Evolutionary conservation across 2,329 filamentous ascomycete genomes (phyloP).

Genomic region (Fusarium protoensiforme): DNA sequence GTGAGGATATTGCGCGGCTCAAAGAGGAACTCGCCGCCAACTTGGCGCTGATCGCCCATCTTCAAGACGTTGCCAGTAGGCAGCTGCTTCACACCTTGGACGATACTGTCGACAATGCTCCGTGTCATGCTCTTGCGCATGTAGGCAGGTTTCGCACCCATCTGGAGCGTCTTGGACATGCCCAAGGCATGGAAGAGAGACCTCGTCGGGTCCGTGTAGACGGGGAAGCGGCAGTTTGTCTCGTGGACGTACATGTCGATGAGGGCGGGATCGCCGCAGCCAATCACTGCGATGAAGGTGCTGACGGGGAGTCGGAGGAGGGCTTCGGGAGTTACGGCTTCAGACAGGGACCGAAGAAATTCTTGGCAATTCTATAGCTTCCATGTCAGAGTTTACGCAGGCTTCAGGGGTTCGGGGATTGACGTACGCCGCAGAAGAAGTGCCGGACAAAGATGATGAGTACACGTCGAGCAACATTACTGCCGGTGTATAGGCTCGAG

Average conservation of each 20-base stretch:
- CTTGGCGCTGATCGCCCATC: constrained; percentile 74
- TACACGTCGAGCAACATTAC: constrained; percentile 65
- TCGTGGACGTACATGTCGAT: constrained; percentile 74
- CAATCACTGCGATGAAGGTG: constrained; percentile 76
- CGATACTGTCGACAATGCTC: constrained; percentile 62
- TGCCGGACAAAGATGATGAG: constrained; percentile 81
- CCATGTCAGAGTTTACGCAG: constrained; percentile 26
- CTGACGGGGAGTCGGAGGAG: constrained; percentile 63
- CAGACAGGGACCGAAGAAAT: constrained; percentile 72
- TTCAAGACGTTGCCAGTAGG: constrained; percentile 68
- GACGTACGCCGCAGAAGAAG: constrained; percentile 82
- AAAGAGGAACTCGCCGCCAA: constrained; percentile 84
- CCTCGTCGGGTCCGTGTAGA: constrained; percentile 79
- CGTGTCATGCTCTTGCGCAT: constrained; percentile 66
- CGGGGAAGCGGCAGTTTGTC: constrained; percentile 75
- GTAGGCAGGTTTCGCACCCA: constrained; percentile 73
- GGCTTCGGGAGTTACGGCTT: constrained; percentile 63
- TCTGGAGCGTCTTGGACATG: constrained; percentile 72
- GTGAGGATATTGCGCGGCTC: constrained; percentile 62
- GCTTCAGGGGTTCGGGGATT: background rate
- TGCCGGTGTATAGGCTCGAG: constrained; percentile 69
- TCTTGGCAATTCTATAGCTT: constrained; percentile 76
- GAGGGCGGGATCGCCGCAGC: constrained; percentile 75
- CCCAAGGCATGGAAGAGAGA: constrained; percentile 74
- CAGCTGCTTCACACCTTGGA: constrained; percentile 70